These are phyloP conservation scores for Coemansia sp. DNA, from an alignment of 192 early-diverging fungal genomes.

Conservation along the genomic window DNA sequence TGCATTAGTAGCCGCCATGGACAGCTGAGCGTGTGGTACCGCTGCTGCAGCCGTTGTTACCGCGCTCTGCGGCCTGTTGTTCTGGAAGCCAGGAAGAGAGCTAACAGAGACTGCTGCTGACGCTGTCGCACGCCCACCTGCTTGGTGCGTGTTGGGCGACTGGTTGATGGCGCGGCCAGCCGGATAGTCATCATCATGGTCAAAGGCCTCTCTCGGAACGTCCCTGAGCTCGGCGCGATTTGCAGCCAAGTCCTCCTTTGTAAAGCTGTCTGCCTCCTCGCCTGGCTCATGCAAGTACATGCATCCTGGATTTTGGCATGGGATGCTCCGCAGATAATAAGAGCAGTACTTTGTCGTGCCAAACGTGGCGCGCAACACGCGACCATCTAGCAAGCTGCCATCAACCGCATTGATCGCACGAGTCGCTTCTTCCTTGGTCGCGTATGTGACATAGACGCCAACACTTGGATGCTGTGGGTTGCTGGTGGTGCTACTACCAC, in stretches of 20 bases:
- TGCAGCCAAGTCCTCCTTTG: constrained; percentile 83
- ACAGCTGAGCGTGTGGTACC: constrained; percentile 1
- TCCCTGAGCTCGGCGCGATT: constrained; percentile 32
- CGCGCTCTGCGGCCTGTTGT: constrained; percentile 8
- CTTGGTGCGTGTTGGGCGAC: constrained; percentile 15
- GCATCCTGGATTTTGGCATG: constrained; percentile 92
- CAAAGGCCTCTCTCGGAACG: constrained; percentile 4
- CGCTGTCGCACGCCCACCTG: constrained; percentile 1
- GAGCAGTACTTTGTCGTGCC: constrained; percentile 99
- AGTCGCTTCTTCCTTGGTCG: constrained; percentile 88
- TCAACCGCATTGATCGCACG: constrained; percentile 94
- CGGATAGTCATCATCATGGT: constrained; percentile 16
- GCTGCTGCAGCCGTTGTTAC: constrained; percentile 20
- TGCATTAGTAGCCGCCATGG: background rate
- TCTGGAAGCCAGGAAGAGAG: constrained; percentile 11
- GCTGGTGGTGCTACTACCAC: constrained; percentile 5
- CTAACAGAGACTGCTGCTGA: background rate
- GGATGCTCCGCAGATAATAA: constrained; percentile 87
- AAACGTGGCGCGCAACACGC: constrained; percentile 88
- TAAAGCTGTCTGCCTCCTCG: constrained; percentile 90
- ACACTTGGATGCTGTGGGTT: constrained; percentile 49
- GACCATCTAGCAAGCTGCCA: constrained; percentile 85
- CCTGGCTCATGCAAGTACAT: constrained; percentile 96
- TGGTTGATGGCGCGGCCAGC: constrained; percentile 15
- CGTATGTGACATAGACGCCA: constrained; percentile 94